Base-by-base conservation (phyloP, 2,329 filamentous ascomycete genomes). In the Alternaria sp. region DNA sequence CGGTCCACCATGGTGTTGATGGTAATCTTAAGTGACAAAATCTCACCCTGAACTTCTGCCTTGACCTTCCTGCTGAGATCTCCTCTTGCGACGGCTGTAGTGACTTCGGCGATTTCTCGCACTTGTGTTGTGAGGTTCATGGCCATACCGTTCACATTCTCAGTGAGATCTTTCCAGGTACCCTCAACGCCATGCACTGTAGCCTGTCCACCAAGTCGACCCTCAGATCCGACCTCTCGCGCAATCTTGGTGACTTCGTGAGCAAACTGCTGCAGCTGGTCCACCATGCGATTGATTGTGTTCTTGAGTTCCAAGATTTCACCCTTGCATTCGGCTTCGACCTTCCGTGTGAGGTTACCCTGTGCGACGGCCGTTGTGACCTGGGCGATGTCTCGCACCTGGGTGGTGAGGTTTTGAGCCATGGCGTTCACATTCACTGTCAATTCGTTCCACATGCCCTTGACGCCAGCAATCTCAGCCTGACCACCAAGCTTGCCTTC, bases 21-120 rank as follows among this genome's bases (percentile, higher is more conserved):
- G 7, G 94, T 99, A 73, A 94, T 93, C 82, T 99, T 99, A 64
- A 99, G 67, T 3, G 79, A 81, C 58, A 84, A 64, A 55, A 85
- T 84, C 64, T 85, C 83, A 57, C 83, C 83, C 70, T 83, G 79
- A 22, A 84, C 83, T 61, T 85, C 82, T 36, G 82, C 83, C 65
- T 82, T 80, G 59, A 85, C 82, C 69, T 85, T 85, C 61, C 83
- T 81, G 69, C 81, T 84, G 24, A 85, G 74, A 71, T 85, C 83
- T 63, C 83, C 83, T 57, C 81, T 80, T 24, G 83, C 83, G 43
- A 85, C 83, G 44, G 83, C 83, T 14, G 82, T 84, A 14, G 83
- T 85, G 62, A 85, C 83, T 68, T 84, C 81, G 53, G 83, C 83
- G 57, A 85, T 85, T 65, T 84, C 83, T 66, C 83, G 81, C 68